phyloP scores from a whole-genome alignment of 202 grass and related monocot genomes.

The Hordeum pubiflorum region DNA sequence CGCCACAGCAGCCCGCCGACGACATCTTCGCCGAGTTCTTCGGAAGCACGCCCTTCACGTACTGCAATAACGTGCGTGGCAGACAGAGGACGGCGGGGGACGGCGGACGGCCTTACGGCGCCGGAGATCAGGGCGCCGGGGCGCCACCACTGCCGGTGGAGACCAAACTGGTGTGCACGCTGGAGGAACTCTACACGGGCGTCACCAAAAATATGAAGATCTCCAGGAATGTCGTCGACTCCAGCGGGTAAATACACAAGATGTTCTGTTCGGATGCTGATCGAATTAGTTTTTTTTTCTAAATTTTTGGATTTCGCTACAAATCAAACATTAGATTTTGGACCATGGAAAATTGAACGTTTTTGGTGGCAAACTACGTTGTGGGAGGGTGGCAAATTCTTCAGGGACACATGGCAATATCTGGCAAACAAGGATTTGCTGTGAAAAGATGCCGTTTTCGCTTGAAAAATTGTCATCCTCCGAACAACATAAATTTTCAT shows the following conservation, averaged over 20 bases:
- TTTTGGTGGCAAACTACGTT: too few relatives aligned
- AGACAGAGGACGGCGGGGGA: constrained; percentile 7
- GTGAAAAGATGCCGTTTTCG: too few relatives aligned
- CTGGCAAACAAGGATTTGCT: too few relatives aligned
- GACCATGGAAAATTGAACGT: too few relatives aligned
- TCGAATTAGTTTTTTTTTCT: not conserved
- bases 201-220: constrained; percentile 71
- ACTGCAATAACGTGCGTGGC: constrained; percentile 19
- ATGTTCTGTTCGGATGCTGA: not conserved
- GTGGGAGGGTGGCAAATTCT: too few relatives aligned
- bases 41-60: constrained; percentile 44
- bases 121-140: not conserved
- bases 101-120: not conserved
- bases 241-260: constrained; percentile 27
- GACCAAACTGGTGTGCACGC: constrained; percentile 51
- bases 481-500: too few relatives aligned
- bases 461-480: too few relatives aligned
- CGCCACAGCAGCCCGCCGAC: constrained; percentile 26
- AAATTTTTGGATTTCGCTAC: too few relatives aligned
- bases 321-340: too few relatives aligned
- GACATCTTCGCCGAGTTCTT: constrained; percentile 84
- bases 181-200: constrained; percentile 59
- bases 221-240: constrained; percentile 45
- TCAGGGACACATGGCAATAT: too few relatives aligned
- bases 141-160: constrained; percentile 9